Evolutionary conservation across 2,329 filamentous ascomycete species (phyloP), one percentile per base, ranked within the genome.

Genomic region (Talaromyces sp.): DNA sequence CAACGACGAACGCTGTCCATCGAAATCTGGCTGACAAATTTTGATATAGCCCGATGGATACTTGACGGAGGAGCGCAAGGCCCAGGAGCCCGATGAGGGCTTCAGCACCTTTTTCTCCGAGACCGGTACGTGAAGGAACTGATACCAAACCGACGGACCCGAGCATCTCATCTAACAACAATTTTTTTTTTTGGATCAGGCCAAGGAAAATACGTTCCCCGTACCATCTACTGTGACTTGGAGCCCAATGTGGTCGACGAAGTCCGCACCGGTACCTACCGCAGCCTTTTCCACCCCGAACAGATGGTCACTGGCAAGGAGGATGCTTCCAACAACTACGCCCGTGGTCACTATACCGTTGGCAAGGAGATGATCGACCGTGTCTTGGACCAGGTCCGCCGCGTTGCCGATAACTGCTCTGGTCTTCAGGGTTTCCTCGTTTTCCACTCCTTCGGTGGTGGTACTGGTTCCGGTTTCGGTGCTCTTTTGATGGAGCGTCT

Each of bases 101-200:
- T 99, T 99, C 88, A 97, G 93, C 86, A 99, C 95, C 75, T 99
- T 99, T 87, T 99, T 99, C 87, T 97, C 93, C 71, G 95, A 99
- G 86, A 98, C 95, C 76, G 93, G 95, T 98, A 91, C 71, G 83
- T 70, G 66, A 62, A 63, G 37, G 23, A 48, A 48, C 23, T 48
- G 44, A 65, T 37, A 56, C 50, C 35, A 65, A 39, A 40, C n/a
- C 46, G 18, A 44, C 50, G 40, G 44, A 63, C 12, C 35, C 35
- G 65, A 21, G 7, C 37, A 58, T 59, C 28, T 44, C 37, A 50
- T 57, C 61, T 65, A 64, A 67, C 64, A 42, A 33, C 16, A 23
- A 40, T 16, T 35, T 56, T 37, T 35, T 56, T 37, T 42, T 25
- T 40, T 44, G 58, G 18, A 23, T 50, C 58, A 98, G 93, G 93